Evolutionary conservation across 129 eudicot genomes (phyloP).

Genomic region (Tagetes patula): DNA sequence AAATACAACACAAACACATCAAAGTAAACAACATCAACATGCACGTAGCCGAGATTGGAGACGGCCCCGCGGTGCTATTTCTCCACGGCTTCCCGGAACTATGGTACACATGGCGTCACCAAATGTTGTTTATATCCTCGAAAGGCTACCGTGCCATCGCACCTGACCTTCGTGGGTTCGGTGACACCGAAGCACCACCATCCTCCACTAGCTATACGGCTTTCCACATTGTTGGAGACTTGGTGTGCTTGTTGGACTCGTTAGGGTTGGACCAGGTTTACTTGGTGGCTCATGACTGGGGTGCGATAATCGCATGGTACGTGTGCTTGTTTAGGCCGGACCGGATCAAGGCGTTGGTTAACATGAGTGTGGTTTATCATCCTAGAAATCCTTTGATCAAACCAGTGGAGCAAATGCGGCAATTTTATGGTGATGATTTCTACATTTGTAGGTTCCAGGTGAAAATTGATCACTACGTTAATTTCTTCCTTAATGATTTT

Average conservation of each 20-base stretch:
- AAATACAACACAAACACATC: constrained; percentile 59
- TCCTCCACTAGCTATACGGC: constrained; percentile 61
- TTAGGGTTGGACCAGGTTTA: constrained; percentile 56
- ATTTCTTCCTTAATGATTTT: no score
- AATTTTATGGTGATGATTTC: constrained; percentile 53
- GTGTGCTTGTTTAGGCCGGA: constrained; percentile 62
- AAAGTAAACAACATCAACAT: constrained; percentile 66
- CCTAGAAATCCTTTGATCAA: constrained; percentile 61
- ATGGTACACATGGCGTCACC: constrained; percentile 98
- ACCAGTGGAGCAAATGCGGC: constrained; percentile 47
- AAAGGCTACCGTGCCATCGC: constrained; percentile 75
- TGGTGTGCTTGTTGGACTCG: constrained; percentile 56
- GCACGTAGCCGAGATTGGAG: constrained; percentile 74
- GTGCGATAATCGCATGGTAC: constrained; percentile 71
- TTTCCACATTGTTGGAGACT: constrained; percentile 74
- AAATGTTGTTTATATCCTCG: constrained; percentile 60
- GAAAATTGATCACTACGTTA: neutral
- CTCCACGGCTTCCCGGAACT: constrained; percentile 91
- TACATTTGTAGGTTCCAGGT: constrained; percentile 64
- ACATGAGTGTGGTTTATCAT: constrained; percentile 48
- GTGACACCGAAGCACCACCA: constrained; percentile 74
- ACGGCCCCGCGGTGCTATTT: constrained; percentile 62
- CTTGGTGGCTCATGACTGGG: constrained; percentile 89
- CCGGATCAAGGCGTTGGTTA: constrained; percentile 65
- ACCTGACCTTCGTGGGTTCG: constrained; percentile 90